Conservation (phyloP, 1,139 yeast species). For the Candida frijolesensis region DNA sequence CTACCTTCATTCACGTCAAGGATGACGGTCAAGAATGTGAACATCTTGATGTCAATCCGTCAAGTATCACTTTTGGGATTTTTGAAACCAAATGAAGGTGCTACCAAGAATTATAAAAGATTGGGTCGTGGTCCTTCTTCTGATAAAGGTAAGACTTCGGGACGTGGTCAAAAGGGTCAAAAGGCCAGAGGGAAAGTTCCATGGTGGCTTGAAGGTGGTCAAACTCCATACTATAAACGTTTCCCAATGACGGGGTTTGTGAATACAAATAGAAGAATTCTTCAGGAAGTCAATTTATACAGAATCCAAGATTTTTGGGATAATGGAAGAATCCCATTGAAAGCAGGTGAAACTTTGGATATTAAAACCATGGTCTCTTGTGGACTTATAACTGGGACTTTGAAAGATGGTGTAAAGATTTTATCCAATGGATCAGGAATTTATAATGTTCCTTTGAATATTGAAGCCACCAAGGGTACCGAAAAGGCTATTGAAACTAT, state of each 20-base stretch:
- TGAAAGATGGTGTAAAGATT: slow-evolving; percentile 81
- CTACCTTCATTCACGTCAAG: slow-evolving; percentile 10
- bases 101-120: slow-evolving; percentile 56
- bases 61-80: slow-evolving; percentile 34
- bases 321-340: slow-evolving; percentile 67
- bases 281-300: slow-evolving; percentile 56
- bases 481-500: slow-evolving; percentile 70
- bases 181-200: slow-evolving; percentile 92
- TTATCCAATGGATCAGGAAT: slow-evolving; percentile 66
- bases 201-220: slow-evolving; percentile 98
- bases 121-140: slow-evolving; percentile 98
- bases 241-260: slow-evolving; percentile 92
- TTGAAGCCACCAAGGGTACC: slow-evolving; percentile 86
- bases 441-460: slow-evolving; percentile 62
- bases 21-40: slow-evolving; percentile 2
- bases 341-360: slow-evolving; percentile 64
- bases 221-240: slow-evolving; percentile 86
- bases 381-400: slow-evolving; percentile 71
- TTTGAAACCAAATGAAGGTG: slow-evolving; percentile 44
- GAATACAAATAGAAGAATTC: slow-evolving; percentile 48
- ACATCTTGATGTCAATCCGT: slow-evolving; percentile 16
- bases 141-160: slow-evolving; percentile 90
- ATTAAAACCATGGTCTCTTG: slow-evolving; percentile 65
- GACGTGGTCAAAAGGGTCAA: slow-evolving; percentile 98
- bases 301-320: slow-evolving; percentile 65